Evolutionary conservation across 140 eudicot genomes (phyloP).

Genomic region (Senecio squalidus): DNA sequence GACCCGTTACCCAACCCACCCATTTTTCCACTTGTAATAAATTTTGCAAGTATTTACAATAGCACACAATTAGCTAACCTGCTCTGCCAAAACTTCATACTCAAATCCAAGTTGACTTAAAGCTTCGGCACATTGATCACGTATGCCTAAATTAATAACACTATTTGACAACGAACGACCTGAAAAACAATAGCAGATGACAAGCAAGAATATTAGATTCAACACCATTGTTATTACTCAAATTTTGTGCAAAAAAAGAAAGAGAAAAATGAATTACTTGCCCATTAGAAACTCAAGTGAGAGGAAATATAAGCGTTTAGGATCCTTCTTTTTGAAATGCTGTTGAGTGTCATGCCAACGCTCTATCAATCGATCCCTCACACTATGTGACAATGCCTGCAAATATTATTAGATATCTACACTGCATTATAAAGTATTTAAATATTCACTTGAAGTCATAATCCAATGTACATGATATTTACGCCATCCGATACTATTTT

Average conservation of each 20-base stretch:
- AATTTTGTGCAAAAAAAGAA: background rate
- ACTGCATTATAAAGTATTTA: background rate
- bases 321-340: conserved; percentile 53
- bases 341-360: conserved; percentile 72
- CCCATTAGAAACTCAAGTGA: conserved; percentile 72
- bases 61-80: conserved; percentile 30
- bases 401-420: background rate
- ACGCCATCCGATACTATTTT: too few species aligned
- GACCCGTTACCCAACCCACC: background rate
- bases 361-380: conserved; percentile 56
- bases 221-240: too few species aligned
- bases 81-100: conserved; percentile 59
- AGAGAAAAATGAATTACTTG: conserved; percentile 18
- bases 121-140: conserved; percentile 58
- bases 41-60: background rate
- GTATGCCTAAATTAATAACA: conserved; percentile 52
- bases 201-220: too few species aligned
- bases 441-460: too few species aligned
- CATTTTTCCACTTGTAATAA: background rate
- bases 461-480: too few species aligned
- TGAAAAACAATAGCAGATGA: conserved; percentile 8
- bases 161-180: conserved; percentile 57
- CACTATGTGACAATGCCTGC: conserved; percentile 60
- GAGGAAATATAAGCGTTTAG: conserved; percentile 54
- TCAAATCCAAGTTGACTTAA: conserved; percentile 56